Evolutionary conservation across 1,284 basidiomycete species (phyloP).

Genomic region (Malassezia sympodialis): DNA sequence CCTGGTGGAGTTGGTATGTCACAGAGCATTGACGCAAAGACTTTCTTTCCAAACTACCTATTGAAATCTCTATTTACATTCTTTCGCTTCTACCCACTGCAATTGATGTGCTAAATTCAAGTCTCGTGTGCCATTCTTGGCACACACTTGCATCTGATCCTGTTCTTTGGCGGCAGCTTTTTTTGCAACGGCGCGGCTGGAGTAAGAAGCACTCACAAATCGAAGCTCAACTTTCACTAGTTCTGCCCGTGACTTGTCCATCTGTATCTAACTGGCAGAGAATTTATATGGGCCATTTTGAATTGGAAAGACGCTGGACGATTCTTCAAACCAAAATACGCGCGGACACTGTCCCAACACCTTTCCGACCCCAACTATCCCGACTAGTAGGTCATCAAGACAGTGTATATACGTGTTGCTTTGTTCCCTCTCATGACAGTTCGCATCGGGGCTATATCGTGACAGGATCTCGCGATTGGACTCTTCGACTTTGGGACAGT

Average conservation of each 20-base stretch:
- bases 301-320: conserved; percentile 12
- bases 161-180: conserved; percentile 7
- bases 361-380: background rate
- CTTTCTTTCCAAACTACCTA: conserved; percentile 4
- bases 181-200: conserved; percentile 5
- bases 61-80: conserved; percentile 10
- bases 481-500: conserved; percentile 11
- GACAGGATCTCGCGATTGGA: conserved; percentile 13
- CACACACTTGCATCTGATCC: conserved; percentile 2
- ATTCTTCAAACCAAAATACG: background rate
- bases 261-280: background rate
- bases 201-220: background rate
- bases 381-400: conserved; percentile 7
- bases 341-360: background rate
- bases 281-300: conserved; percentile 5
- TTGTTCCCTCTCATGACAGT: background rate
- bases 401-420: conserved; percentile 9
- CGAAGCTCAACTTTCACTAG: background rate
- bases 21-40: background rate
- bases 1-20: background rate
- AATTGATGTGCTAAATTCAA: conserved; percentile 3
- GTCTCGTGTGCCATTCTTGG: conserved; percentile 4
- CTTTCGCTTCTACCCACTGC: background rate
- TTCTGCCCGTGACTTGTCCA: background rate
- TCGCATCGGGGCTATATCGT: background rate